phyloP scores from a whole-genome alignment of 169 alveolate genomes.

The Theileria orientalis region DNA sequence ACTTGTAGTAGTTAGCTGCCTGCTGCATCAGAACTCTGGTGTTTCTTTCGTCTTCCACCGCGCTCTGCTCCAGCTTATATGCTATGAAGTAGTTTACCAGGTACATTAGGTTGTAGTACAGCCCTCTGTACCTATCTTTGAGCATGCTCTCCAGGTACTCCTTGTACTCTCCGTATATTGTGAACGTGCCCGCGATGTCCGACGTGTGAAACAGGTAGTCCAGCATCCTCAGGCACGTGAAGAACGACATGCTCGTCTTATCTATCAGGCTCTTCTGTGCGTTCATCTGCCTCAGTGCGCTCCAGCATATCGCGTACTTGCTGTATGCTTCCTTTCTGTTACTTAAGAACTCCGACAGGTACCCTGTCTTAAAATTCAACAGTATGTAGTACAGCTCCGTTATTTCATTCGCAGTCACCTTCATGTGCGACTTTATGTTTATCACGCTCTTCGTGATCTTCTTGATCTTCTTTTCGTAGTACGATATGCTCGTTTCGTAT shows the following conservation, averaged over 20 bases:
- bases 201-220: constrained; percentile 18
- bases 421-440: constrained; percentile 18
- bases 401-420: constrained; percentile 5
- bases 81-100: constrained; percentile 38
- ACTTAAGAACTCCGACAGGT: constrained; percentile 44
- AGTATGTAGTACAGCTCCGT: constrained; percentile 22
- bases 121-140: neutral
- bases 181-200: constrained; percentile 18
- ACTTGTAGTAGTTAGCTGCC: constrained; percentile 45
- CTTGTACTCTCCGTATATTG: constrained; percentile 32
- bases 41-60: constrained; percentile 21
- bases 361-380: constrained; percentile 45
- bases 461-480: constrained; percentile 49
- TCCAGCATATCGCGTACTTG: constrained; percentile 24
- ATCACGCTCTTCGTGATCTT: constrained; percentile 20
- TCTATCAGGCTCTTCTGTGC: constrained; percentile 4
- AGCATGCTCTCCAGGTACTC: constrained; percentile 3
- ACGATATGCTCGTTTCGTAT: constrained; percentile 37
- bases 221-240: constrained; percentile 28
- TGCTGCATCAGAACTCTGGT: constrained; percentile 19
- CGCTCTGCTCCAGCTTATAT: constrained; percentile 27
- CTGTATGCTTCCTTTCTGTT: constrained; percentile 47
- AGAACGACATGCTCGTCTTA: constrained; percentile 38
- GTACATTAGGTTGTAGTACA: constrained; percentile 48
- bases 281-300: constrained; percentile 23